Evolutionary conservation across 2,329 filamentous ascomycete species (phyloP).

Genomic region (Xylariaceae sp.): DNA sequence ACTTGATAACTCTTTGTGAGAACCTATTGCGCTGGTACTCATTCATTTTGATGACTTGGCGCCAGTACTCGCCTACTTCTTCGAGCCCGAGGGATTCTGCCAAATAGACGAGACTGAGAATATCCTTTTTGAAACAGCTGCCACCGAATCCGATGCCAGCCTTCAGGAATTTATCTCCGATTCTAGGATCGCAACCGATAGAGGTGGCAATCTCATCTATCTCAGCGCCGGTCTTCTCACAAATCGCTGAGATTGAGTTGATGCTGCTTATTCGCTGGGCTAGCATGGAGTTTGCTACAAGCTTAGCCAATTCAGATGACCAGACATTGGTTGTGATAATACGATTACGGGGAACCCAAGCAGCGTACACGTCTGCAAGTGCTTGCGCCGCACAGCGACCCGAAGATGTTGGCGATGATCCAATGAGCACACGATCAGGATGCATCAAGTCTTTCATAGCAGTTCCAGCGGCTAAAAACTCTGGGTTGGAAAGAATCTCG

Average conservation of each 20-base stretch:
- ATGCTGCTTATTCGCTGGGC: slow-evolving; percentile 78
- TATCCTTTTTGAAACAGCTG: slow-evolving; percentile 78
- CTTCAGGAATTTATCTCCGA: slow-evolving; percentile 70
- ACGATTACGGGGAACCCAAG: slow-evolving; percentile 63
- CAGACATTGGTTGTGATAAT: slow-evolving; percentile 72
- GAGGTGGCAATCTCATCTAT: slow-evolving; percentile 67
- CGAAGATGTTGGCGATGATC: slow-evolving; percentile 56
- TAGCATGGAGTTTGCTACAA: slow-evolving; percentile 75
- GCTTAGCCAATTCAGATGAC: slow-evolving; percentile 75
- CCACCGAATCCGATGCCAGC: slow-evolving; percentile 75
- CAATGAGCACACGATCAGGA: slow-evolving; percentile 73
- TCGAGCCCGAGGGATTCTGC: slow-evolving; percentile 65
- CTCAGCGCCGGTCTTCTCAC: slow-evolving; percentile 71
- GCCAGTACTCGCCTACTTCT: slow-evolving; percentile 74
- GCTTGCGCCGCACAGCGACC: slow-evolving; percentile 60
- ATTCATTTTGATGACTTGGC: slow-evolving; percentile 70
- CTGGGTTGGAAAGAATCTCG: slow-evolving; percentile 76
- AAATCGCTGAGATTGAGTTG: slow-evolving; percentile 77
- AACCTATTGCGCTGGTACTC: slow-evolving; percentile 70
- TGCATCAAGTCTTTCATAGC: slow-evolving; percentile 66
- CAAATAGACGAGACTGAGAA: slow-evolving; percentile 69
- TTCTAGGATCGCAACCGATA: slow-evolving; percentile 66
- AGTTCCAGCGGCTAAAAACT: slow-evolving; percentile 76
- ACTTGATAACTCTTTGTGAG: slow-evolving; percentile 59
- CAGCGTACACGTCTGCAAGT: slow-evolving; percentile 62